Base-by-base conservation (phyloP, 2,329 filamentous ascomycete species). In the Cercospora sojina region DNA sequence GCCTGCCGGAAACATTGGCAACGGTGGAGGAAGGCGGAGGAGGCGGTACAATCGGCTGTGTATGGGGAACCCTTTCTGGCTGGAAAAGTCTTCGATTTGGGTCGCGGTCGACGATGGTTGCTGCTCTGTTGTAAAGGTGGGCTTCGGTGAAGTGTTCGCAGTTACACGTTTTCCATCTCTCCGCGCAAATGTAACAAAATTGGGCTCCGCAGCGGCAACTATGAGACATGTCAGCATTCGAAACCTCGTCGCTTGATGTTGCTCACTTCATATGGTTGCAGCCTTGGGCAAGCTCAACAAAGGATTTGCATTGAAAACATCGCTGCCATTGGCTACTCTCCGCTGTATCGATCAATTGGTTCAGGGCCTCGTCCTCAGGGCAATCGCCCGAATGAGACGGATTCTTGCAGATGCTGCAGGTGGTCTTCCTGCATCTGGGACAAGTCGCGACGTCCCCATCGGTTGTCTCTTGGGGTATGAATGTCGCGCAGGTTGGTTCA, bases 231-330 rank as follows among this genome's bases (percentile, higher is more conserved):
- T 59, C 12, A 47, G 13, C 29, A 64, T 16, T 60, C 16, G 16
- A 23, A 6, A 20, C 5, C 32, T 20, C 9, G 53, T 25, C 59
- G 4, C 3, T 7, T n/a, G 16, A 85, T 0, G 0, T 0, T 79
- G 82, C 83, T 72, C 69, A 88, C 86, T 67, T 85, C 3, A 88
- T 88, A 60, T 88, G 86, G 59, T 84, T 79, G 66, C 86, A 88
- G 1, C 86, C 86, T 0, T 38, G n/a, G 0, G 72, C 31, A 0
- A 86, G 74, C 74, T 87, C 84, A 0, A 88, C 79, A 12, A 88
- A 35, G 0, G 77, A 66, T 2, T 68, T 70, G 69, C 86, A 88
- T 0, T 68, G 64, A 3, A 72, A 73, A 65, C 86, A 88, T 2
- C 81, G 77, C 72, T 85, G 81, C 86, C 86, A 88, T 0, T 80